Base-by-base conservation (phyloP, 345 rosid species). In the Pugionium cornutum region DNA sequence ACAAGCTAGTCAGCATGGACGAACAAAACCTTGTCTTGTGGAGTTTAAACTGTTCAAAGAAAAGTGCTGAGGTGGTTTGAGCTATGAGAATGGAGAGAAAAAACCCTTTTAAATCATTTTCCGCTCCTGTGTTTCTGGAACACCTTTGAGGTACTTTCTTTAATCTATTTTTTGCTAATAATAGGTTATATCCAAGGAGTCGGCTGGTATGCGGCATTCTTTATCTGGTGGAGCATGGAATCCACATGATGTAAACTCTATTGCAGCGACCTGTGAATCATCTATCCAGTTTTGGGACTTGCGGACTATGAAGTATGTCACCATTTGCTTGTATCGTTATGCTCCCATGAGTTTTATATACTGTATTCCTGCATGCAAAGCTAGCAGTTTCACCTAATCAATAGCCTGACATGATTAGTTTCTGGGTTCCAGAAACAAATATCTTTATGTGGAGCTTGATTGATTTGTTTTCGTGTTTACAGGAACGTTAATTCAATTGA, bases 151-250 rank as follows among this genome's bases (percentile, higher is more conserved):
- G 32, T 37, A 4, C 6, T 46, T 54, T 9, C 9, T 18, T 5
- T 5, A 18, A 51, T 44, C 9, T n/a, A 7, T 33, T 41, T 49
- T 37, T 41, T 75, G 18, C 18, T 18, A 18, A 18, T 18, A 0
- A 26, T 69, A 86, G 98, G 92, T 87, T 43, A 76, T 79, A 53
- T 92, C 96, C 30, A 87, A 87, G 74, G 92, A 82, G 46, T 86
- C 96, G 39, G 79, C 91, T 73, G 95, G 96, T 51, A 79, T 86
- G 90, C 74, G 87, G 66, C 96, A 89, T 59, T 81, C 80, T 74
- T 73, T 89, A 62, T 84, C 91, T 68, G 90, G 96, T 73, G 95
- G 96, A 65, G 95, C 92, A 26, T 87, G 95, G 98, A 85, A 89
- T 83, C 97, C 95, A 1, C 97, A 92, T 76, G 92, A 89, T 43